Conservation (phyloP, 306 rosid species). For the Lathyrus tuberosus region DNA sequence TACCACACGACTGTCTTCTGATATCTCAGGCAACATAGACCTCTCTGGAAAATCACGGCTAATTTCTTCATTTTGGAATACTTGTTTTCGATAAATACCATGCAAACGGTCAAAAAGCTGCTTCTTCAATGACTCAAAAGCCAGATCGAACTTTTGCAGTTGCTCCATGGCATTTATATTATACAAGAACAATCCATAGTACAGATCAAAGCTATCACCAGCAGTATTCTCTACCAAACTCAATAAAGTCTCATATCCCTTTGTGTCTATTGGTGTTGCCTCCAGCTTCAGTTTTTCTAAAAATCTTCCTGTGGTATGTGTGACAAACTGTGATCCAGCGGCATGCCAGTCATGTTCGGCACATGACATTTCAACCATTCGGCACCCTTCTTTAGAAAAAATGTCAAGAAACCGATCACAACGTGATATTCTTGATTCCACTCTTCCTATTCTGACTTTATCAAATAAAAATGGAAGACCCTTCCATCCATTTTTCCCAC, state of each 20-base stretch:
- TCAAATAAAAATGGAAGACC: conserved; percentile 75
- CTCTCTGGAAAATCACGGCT: conserved; percentile 39
- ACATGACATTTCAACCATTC: conserved; percentile 93
- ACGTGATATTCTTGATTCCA: conserved; percentile 58
- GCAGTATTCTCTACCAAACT: conserved; percentile 81
- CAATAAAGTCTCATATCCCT: conserved; percentile 80
- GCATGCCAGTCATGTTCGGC: conserved; percentile 87
- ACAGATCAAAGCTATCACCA: conserved; percentile 89
- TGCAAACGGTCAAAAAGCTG: conserved; percentile 77
- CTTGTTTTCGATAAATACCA: conserved; percentile 55
- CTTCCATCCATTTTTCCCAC: conserved; percentile 84
- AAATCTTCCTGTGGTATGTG: conserved; percentile 84
- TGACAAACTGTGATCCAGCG: conserved; percentile 89
- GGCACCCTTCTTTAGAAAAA: conserved; percentile 79
- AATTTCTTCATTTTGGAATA: conserved; percentile 54
- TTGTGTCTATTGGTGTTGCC: conserved; percentile 78
- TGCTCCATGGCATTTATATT: conserved; percentile 84
- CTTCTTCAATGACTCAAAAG: conserved; percentile 73
- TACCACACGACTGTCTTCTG: conserved; percentile 39
- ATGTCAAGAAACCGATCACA: conserved; percentile 73
- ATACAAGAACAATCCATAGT: conserved; percentile 89
- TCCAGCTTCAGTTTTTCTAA: conserved; percentile 68
- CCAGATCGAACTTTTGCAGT: conserved; percentile 64
- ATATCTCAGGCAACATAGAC: conserved; percentile 41
- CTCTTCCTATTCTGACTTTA: conserved; percentile 69